Base-by-base conservation (phyloP, 345 rosid genomes). In the Arabis alpina region DNA sequence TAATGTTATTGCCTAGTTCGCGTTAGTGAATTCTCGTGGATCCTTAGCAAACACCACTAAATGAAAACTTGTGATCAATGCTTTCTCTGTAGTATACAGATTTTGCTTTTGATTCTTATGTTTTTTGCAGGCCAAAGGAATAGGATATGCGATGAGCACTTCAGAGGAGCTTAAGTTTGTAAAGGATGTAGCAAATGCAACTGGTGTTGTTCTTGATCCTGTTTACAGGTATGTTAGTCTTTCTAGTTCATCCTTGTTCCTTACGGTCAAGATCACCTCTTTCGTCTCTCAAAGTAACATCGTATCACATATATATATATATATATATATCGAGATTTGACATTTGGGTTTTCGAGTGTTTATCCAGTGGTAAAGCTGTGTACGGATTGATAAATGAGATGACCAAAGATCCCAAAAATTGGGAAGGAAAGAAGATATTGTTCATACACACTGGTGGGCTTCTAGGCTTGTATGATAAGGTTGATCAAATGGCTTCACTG, bases 371-470 rank as follows among this genome's bases (percentile, higher is more conserved):
- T 51, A 93, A 93, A 84, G 95, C 97, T 83, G 90, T 70, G 3
- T 93, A 85, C 14, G 81, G 86, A 58, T 77, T 91, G 95, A 45
- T 87, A 81, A 85, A 83, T 58, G 97, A 87, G 72, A 93, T 89
- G 88, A 76, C 63, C 15, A 86, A 85, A 64, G 86, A 89, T 80
- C 93, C 94, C 25, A 77, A 71, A 71, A 82, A 71, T 23, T 91
- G 94, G 97, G 94, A 91, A 61, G 96, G 94, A 55, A 85, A 85
- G 71, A 91, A 84, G 76, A 73, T 93, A 55, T 84, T 87, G 59
- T 89, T 93, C 76, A 73, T 93, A 71, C 96, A 93, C 82, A 91
- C 96, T 0, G 93, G 97, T 12, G 96, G 98, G 10, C 88, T 87
- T 32, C 87, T 91, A 1, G 95, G 96, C 2, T 80, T 91, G 76